Percentiles rank a stretch among this genome's conserved stretches.
These are phyloP conservation scores for Trichocladium antarcticum DNA, from an alignment of 495 filamentous ascomycete species.

Conservation along the genomic window DNA sequence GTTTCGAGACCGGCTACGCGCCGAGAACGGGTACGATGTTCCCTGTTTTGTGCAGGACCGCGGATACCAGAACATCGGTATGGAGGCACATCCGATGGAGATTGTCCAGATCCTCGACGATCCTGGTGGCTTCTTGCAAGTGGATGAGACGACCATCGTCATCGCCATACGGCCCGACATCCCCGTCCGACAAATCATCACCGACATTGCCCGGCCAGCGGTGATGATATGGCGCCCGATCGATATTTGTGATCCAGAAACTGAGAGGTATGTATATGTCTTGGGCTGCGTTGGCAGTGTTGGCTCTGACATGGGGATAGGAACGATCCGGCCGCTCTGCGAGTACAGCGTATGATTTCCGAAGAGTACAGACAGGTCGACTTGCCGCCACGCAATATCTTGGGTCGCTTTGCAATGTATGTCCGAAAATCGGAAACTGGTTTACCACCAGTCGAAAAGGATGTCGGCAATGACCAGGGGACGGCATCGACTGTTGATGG, in stretches of 20 bases:
- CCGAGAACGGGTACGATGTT: neutral
- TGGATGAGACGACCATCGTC: slow-evolving; percentile 21
- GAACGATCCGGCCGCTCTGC: neutral
- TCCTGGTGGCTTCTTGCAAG: slow-evolving; percentile 21
- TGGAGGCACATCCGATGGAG: neutral
- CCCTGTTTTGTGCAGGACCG: neutral
- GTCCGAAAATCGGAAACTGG: too few species aligned
- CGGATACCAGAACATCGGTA: neutral
- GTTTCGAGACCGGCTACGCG: neutral
- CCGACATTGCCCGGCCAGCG: slow-evolving; percentile 23
- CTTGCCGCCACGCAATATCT: neutral
- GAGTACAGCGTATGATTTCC: neutral
- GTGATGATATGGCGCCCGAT: slow-evolving; percentile 21
- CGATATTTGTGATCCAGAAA: neutral
- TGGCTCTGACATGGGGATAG: neutral
- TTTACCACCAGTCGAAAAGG: too few species aligned
- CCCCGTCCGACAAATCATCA: slow-evolving; percentile 23
- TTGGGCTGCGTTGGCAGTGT: neutral
- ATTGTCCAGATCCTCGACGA: slow-evolving; percentile 18
- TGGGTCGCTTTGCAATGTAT: neutral
- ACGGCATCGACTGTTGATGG: too few species aligned
- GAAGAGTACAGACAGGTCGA: neutral
- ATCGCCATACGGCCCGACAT: slow-evolving; percentile 19
- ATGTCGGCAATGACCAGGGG: too few species aligned
- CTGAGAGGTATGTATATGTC: neutral